A percentile compares a stretch with the other conserved stretches of the same genome.
Evolutionary conservation across 1,284 basidiomycete genomes (phyloP).

Genomic region (Rhodotorula sp.): DNA sequence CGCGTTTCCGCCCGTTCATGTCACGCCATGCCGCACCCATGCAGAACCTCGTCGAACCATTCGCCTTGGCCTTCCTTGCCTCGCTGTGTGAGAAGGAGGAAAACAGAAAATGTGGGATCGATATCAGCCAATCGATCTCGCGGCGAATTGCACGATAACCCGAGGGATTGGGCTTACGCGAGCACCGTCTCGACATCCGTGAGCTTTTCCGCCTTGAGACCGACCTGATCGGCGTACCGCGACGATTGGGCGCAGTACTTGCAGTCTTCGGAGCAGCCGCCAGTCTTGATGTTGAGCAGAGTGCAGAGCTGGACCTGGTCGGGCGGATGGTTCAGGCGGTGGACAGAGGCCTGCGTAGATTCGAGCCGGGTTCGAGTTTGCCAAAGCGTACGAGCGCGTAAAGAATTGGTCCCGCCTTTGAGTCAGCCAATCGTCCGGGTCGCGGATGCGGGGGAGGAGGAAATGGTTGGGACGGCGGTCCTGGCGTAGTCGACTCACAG

Average conservation of each 20-base stretch:
- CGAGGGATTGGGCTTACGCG: constrained; percentile 58
- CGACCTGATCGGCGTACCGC: constrained; percentile 68
- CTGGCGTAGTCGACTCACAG: constrained; percentile 57
- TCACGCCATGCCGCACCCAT: constrained; percentile 99
- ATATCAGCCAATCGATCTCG: neutral
- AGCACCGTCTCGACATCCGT: constrained; percentile 91
- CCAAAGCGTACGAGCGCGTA: neutral
- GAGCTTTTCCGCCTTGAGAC: constrained; percentile 81
- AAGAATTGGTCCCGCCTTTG: neutral
- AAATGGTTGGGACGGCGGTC: constrained; percentile 4
- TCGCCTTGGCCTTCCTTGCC: constrained; percentile 85
- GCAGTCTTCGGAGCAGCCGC: constrained; percentile 95
- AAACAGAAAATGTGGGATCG: neutral
- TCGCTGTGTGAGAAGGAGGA: constrained; percentile 41
- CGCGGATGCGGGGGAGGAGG: neutral
- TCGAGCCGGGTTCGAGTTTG: neutral
- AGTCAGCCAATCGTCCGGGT: neutral
- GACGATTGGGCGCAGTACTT: constrained; percentile 98
- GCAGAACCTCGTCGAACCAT: constrained; percentile 95
- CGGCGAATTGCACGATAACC: neutral
- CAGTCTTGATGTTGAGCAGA: constrained; percentile 96
- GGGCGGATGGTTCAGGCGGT: constrained; percentile 82
- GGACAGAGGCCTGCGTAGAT: constrained; percentile 57
- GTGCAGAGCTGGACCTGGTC: constrained; percentile 88
- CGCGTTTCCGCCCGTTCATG: constrained; percentile 85